Conservation (phyloP, 23 red algal species). For the Gracilaria domingensis region DNA sequence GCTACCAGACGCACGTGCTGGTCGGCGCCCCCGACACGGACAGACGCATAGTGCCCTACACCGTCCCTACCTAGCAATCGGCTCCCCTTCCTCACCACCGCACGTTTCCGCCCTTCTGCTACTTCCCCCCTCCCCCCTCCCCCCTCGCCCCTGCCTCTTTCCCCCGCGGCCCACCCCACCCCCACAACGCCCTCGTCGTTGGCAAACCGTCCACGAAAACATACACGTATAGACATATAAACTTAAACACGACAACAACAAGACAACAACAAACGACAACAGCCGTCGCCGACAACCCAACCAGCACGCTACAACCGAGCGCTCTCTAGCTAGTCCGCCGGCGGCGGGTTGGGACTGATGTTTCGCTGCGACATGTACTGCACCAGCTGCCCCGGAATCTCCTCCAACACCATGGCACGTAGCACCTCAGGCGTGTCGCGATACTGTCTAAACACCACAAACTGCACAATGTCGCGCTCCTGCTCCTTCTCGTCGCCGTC, state of each 20-base stretch:
- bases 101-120: too few relatives aligned
- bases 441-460: slow-evolving; percentile 74
- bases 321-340: slow-evolving; percentile 26
- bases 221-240: too few relatives aligned
- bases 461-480: slow-evolving; percentile 83
- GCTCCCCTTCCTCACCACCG: too few relatives aligned
- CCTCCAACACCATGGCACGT: slow-evolving; percentile 62
- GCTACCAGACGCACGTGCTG: not conserved
- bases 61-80: too few relatives aligned
- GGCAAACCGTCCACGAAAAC: too few relatives aligned
- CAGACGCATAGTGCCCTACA: not conserved
- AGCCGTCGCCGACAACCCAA: too few relatives aligned
- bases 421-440: slow-evolving; percentile 58
- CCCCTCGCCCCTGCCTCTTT: too few relatives aligned
- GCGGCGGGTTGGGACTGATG: slow-evolving; percentile 59
- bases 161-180: too few relatives aligned
- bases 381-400: slow-evolving; percentile 75
- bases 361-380: slow-evolving; percentile 60
- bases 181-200: too few relatives aligned
- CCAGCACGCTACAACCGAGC: too few relatives aligned
- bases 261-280: not conserved
- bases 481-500: slow-evolving; percentile 64
- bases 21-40: not conserved
- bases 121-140: too few relatives aligned
- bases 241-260: too few relatives aligned